Evolutionary conservation across 192 early-diverging fungal species (phyloP), one percentile per base, ranked within the genome.

Genomic region (Helicostylum pulchrum): DNA sequence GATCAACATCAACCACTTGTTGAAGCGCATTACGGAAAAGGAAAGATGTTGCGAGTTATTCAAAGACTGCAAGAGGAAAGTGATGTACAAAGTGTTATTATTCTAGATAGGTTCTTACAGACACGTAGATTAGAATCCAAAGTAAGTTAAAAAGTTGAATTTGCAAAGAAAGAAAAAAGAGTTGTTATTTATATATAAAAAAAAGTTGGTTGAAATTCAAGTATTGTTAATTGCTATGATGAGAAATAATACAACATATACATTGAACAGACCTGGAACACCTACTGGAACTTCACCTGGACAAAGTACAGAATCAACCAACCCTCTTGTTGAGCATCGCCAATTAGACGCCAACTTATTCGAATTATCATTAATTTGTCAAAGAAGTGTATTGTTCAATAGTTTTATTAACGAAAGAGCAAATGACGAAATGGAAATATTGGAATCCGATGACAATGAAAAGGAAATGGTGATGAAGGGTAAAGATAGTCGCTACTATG

Each of bases 1-100:
- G 92, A 97, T 73, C 86, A 89, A 62, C 92, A 97, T 65, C 88
- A 94, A 53, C 82, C 88, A 5, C 78, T 95, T 2, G 88, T 99
- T 3, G 85, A 94, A 63, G 73, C 82, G 7, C 81, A 90, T 61
- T 97, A 95, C 76, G 97, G 97, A 2, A 77, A 84, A 4, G 94
- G 96, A 9, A 85, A 86, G 34, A 92, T 96, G 85, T 68, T 96
- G 23, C 82, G 91, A 30, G 85, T 97, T 7, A 92, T 97, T 46
- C 89, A 92, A 73, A 70, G 88, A 20, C 67, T 99, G 45, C 93
- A 99, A 74, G 86, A 92, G 66, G 94, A 97, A 66, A 88, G 85
- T 8, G 93, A 96, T 61, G 81, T 81, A 34, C 91, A 94, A 39
- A 90, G 87, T 31, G 66, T 69, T 19, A 85, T 86, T 62, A 83